A percentile compares a stretch with the other conserved stretches of the same genome.
Conservation (phyloP, 768 basidiomycete species). For the Pisolithus orientalis region DNA sequence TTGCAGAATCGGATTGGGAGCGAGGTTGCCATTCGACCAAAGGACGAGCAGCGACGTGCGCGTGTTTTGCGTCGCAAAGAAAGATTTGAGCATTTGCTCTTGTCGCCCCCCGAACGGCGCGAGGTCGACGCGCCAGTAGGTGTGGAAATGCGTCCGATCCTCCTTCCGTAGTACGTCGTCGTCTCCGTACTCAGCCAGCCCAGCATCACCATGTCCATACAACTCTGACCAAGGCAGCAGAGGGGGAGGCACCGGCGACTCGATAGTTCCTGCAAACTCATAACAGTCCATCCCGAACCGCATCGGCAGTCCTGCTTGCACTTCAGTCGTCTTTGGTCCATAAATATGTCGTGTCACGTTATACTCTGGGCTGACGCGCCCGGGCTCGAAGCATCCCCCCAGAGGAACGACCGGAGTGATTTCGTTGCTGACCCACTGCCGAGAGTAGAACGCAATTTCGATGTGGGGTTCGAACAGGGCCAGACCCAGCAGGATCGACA, state of each 20-base stretch:
- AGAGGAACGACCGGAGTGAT: slow-evolving; percentile 61
- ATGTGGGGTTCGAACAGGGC: slow-evolving; percentile 78
- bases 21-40: slow-evolving; percentile 87
- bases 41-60: slow-evolving; percentile 60
- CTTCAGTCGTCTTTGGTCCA: slow-evolving; percentile 57
- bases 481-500: slow-evolving; percentile 42
- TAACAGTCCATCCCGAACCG: slow-evolving; percentile 86
- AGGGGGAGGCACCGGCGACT: slow-evolving; percentile 18
- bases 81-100: slow-evolving; percentile 87
- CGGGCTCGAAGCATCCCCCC: slow-evolving; percentile 66
- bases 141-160: slow-evolving; percentile 68
- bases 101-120: slow-evolving; percentile 76
- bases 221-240: slow-evolving; percentile 4
- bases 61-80: slow-evolving; percentile 86
- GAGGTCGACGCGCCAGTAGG: slow-evolving; percentile 92
- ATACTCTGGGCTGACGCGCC: slow-evolving; percentile 57
- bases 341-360: slow-evolving; percentile 61
- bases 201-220: background rate
- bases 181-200: background rate
- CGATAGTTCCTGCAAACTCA: slow-evolving; percentile 83
- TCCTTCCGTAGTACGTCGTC: slow-evolving; percentile 20
- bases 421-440: slow-evolving; percentile 68
- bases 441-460: slow-evolving; percentile 74
- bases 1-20: slow-evolving; percentile 47
- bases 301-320: slow-evolving; percentile 78